Evolutionary conservation across 805 yeast genomes (phyloP), one percentile per base, ranked within the genome.

Genomic region (Schizosaccharomyces japonicus): DNA sequence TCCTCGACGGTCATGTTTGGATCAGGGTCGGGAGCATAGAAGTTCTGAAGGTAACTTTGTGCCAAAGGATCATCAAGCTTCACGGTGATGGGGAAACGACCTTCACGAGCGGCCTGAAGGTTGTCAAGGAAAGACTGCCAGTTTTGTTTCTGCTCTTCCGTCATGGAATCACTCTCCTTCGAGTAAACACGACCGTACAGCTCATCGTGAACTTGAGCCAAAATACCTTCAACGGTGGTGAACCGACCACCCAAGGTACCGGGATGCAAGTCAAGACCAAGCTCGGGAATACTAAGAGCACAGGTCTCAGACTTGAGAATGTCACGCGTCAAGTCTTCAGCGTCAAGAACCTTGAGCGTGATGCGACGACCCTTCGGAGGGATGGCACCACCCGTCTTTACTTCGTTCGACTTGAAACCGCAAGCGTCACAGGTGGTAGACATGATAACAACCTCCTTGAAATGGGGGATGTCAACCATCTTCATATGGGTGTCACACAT

Each of bases 221-320:
- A 65, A 49, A 90, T 69, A 52, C 99, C 99, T 65, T 90, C 99
- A 52, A 90, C 67, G 13, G 99, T 90, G 44, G 98, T 90, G 67
- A 90, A 90, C 60, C 98, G 73, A 50, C 99, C 98, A 51, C 99
- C 99, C 47, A 90, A 68, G 2, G 99, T 90, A 51, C 99, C 98
- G 36, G 94, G 85, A 13, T 85, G 82, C 57, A 90, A 72, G 62
- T 90, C 98, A 54, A 90, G 71, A 58, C 73, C 75, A 51, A 90
- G 68, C 64, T 90, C 98, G 3, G 98, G 96, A 50, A 87, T 70
- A 19, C 63, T 65, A 64, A 90, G 59, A 3, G 84, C 78, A 66
- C 96, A 87, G 11, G 95, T 80, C 66, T 90, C 99, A 15, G 93
- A 78, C 65, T 90, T 90, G 56, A 90, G 70, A 49, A 90, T 79